Conservation (phyloP, 2,329 filamentous ascomycete species). For the Cladosporium sp. region DNA sequence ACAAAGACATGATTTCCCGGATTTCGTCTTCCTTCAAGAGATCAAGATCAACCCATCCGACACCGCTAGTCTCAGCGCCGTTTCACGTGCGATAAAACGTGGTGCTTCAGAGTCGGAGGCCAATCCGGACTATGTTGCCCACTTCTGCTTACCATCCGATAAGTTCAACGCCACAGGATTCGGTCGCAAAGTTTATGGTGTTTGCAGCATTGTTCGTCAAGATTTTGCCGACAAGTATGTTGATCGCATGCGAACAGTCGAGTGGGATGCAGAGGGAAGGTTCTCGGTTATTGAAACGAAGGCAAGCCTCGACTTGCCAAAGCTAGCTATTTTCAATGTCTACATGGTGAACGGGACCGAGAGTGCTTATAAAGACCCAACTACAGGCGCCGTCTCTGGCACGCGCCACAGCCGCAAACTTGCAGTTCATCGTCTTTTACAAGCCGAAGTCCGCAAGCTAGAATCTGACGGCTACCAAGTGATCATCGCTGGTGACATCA, state of each 20-base stretch:
- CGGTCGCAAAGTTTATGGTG: constrained; percentile 54
- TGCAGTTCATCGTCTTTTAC: constrained; percentile 48
- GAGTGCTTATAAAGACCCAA: constrained; percentile 47
- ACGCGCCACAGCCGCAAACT: constrained; percentile 56
- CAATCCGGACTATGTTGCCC: constrained; percentile 44
- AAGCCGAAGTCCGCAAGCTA: constrained; percentile 46
- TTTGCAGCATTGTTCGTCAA: constrained; percentile 50
- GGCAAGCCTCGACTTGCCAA: constrained; percentile 24
- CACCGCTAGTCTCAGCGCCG: constrained; percentile 39
- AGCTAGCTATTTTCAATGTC: constrained; percentile 52
- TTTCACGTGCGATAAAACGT: constrained; percentile 40
- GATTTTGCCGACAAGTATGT: constrained; percentile 41
- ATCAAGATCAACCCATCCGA: constrained; percentile 50
- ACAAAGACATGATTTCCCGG: constrained; percentile 47
- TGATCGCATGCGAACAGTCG: constrained; percentile 40
- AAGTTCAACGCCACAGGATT: constrained; percentile 52
- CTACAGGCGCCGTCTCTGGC: constrained; percentile 44
- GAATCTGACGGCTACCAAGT: constrained; percentile 46
- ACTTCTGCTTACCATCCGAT: constrained; percentile 52
- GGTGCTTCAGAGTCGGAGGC: constrained; percentile 13
- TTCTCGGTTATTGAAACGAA: constrained; percentile 49
- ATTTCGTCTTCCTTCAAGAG: constrained; percentile 51
- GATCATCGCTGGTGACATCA: constrained; percentile 55
- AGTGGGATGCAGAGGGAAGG: constrained; percentile 56
- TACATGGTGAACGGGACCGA: constrained; percentile 57